phyloP scores from a whole-genome alignment of 345 rosid genomes.

The Bruguiera gymnorhiza region DNA sequence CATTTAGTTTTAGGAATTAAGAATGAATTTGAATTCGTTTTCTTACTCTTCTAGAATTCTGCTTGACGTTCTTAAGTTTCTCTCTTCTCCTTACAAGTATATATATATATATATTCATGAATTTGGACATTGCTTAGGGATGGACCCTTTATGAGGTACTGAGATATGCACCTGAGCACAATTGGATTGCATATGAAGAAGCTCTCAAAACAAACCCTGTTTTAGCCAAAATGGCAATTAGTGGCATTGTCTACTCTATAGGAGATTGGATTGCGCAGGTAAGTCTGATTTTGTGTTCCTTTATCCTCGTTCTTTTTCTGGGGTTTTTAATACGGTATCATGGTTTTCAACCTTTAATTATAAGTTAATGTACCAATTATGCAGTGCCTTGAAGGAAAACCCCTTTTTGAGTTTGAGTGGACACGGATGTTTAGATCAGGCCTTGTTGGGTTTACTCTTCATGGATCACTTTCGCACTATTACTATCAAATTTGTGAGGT shows the following conservation, averaged over 20 bases:
- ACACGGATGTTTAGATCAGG: constrained; percentile 76
- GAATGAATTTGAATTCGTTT: too few relatives aligned
- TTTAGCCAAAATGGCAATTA: constrained; percentile 91
- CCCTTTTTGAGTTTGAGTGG: constrained; percentile 65
- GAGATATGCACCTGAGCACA: constrained; percentile 81
- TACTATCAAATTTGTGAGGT: constrained; percentile 95
- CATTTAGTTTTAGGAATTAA: too few relatives aligned
- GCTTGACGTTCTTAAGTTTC: too few relatives aligned
- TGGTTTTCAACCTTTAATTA: constrained; percentile 6
- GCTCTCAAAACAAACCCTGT: constrained; percentile 82
- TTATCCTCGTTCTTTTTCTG: background rate
- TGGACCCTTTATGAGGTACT: constrained; percentile 90
- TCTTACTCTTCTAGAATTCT: too few relatives aligned
- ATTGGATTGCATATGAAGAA: constrained; percentile 90
- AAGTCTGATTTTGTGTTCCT: constrained; percentile 7
- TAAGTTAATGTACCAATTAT: background rate
- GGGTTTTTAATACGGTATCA: background rate
- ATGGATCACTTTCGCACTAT: constrained; percentile 91
- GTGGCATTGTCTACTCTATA: constrained; percentile 76
- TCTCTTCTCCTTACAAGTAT: too few relatives aligned
- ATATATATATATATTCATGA: background rate
- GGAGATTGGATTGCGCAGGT: constrained; percentile 99
- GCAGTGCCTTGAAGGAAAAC: constrained; percentile 91
- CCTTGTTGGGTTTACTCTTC: constrained; percentile 88
- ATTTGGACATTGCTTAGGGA: constrained; percentile 46